Percentiles rank a stretch among this genome's conserved stretches.
Conservation (phyloP, 352 stramenopile genomes). For the Globisporangium viniferum region DNA sequence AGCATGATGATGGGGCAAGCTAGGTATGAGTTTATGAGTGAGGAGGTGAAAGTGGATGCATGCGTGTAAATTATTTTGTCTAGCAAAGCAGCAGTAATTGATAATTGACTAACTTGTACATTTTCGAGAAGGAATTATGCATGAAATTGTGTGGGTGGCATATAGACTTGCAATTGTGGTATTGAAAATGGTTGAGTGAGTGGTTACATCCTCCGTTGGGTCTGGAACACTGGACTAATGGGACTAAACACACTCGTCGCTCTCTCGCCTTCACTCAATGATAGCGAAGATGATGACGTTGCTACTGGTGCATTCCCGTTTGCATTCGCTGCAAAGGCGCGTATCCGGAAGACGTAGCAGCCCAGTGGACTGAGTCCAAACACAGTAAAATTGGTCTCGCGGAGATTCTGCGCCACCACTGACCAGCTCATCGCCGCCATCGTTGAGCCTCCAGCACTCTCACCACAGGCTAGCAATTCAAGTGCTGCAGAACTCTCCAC, state of each 20-base stretch:
- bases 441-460: not conserved
- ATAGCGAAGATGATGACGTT: not conserved
- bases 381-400: conserved; percentile 5
- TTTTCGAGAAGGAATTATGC: not conserved
- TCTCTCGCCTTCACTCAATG: not conserved
- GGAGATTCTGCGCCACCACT: conserved; percentile 8
- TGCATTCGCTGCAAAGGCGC: not conserved
- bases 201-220: conserved; percentile 20
- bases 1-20: conserved; percentile 4
- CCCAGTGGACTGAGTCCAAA: conserved; percentile 19
- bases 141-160: not conserved
- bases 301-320: not conserved
- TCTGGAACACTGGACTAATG: conserved; percentile 23
- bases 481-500: conserved; percentile 5
- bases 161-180: not conserved
- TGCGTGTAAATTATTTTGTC: conserved; percentile 9
- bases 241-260: conserved; percentile 20
- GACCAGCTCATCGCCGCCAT: conserved; percentile 12
- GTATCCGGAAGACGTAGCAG: conserved; percentile 28
- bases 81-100: not conserved
- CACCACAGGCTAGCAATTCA: not conserved
- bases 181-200: not conserved
- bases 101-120: not conserved
- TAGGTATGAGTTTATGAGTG: not conserved
- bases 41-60: too few relatives aligned